A percentile compares a stretch with the other conserved stretches of the same genome.
These are phyloP conservation scores for Theileria annulata DNA, from an alignment of 169 alveolate genomes.

Conservation along the genomic window DNA sequence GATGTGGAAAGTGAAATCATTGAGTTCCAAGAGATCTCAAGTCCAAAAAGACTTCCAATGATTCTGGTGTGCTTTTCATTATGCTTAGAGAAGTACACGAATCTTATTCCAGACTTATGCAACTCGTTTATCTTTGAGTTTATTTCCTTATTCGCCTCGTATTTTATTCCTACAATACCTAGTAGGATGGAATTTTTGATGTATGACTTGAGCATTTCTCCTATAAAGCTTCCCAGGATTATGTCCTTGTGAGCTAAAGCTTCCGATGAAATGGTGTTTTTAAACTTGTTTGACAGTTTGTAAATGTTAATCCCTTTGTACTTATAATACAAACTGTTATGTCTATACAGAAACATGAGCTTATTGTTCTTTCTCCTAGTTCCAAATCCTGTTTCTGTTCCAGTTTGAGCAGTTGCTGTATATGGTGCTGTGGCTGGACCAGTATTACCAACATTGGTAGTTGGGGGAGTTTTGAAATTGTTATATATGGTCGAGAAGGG, in stretches of 20 bases:
- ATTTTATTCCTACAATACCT: conserved; percentile 53
- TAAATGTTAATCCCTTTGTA: neutral
- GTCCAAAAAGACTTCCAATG: conserved; percentile 73
- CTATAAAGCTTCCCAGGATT: conserved; percentile 44
- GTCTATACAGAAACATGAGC: neutral
- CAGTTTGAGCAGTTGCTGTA: neutral
- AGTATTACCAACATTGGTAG: neutral
- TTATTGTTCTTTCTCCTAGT: conserved; percentile 36
- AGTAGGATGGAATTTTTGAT: conserved; percentile 47
- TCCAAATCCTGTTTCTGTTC: neutral
- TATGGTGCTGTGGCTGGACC: conserved; percentile 11
- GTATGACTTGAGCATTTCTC: conserved; percentile 57
- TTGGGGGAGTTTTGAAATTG: conserved; percentile 12
- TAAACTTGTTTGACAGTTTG: conserved; percentile 29
- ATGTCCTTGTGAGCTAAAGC: conserved; percentile 32
- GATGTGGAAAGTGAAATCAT: conserved; percentile 71
- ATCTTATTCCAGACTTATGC: conserved; percentile 76
- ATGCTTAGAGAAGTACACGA: conserved; percentile 74
- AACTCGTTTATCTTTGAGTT: conserved; percentile 54
- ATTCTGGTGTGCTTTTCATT: conserved; percentile 72
- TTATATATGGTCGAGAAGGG: conserved; percentile 46
- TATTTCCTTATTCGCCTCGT: conserved; percentile 59
- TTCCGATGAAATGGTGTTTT: conserved; percentile 12
- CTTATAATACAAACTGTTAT: neutral
- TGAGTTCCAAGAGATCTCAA: conserved; percentile 82